A percentile compares a stretch with the other conserved stretches of the same genome.
These are phyloP conservation scores for Diplodia mutila DNA, from an alignment of 2,329 filamentous ascomycete species.

Conservation along the genomic window DNA sequence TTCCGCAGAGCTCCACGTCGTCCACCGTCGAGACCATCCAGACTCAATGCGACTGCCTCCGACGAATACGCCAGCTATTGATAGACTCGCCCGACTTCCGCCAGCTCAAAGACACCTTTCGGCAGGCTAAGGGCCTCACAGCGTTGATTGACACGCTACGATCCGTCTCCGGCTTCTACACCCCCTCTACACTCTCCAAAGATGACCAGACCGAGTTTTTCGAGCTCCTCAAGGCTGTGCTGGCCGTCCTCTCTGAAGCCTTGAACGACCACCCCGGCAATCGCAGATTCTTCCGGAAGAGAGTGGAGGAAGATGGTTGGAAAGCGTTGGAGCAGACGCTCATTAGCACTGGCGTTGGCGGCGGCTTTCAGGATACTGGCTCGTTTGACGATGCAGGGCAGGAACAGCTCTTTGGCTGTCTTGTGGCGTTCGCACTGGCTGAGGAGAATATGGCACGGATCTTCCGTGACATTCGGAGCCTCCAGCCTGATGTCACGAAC, in stretches of 20 bases:
- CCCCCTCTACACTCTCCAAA: constrained; percentile 64
- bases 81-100: constrained; percentile 56
- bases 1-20: constrained; percentile 33
- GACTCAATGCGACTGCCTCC: constrained; percentile 56
- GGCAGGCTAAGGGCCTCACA: constrained; percentile 78
- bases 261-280: constrained; percentile 84
- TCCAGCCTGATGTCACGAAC: constrained; percentile 6
- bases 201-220: constrained; percentile 69
- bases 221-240: constrained; percentile 69
- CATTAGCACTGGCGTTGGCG: constrained; percentile 63
- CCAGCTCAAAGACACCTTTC: constrained; percentile 76
- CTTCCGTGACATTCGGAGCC: constrained; percentile 54
- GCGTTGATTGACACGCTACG: constrained; percentile 70
- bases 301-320: constrained; percentile 79
- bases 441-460: constrained; percentile 74
- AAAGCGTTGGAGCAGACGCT: constrained; percentile 73
- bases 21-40: constrained; percentile 40
- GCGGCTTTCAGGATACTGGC: constrained; percentile 36
- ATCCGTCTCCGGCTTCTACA: constrained; percentile 75
- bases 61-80: constrained; percentile 68
- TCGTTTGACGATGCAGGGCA: constrained; percentile 42
- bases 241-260: constrained; percentile 74
- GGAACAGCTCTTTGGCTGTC: constrained; percentile 81
- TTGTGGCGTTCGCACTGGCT: constrained; percentile 79
- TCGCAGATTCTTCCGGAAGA: constrained; percentile 79